Conservation (phyloP, 2,329 filamentous ascomycete species). For the Elsinoe perseae region DNA sequence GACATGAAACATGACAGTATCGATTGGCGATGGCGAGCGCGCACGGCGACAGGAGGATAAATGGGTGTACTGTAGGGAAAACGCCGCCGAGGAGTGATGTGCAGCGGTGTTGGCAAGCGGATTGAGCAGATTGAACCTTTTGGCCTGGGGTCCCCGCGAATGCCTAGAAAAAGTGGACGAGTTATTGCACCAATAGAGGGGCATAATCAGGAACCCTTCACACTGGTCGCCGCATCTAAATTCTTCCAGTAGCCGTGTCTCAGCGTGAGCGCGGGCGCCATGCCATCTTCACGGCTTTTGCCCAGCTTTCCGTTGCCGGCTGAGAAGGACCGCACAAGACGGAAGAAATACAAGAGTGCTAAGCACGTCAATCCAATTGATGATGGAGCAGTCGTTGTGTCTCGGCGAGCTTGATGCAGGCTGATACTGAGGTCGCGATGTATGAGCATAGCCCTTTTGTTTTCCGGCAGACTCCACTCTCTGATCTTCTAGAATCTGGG, state of each 20-base stretch:
- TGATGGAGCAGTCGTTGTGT: background rate
- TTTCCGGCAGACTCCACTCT: conserved; percentile 3
- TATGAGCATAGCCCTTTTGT: background rate
- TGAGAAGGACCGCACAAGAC: conserved; percentile 7
- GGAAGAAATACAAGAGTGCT: conserved; percentile 7
- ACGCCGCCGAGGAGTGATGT: conserved; percentile 4
- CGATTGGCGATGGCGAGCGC: conserved; percentile 5
- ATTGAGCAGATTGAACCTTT: background rate
- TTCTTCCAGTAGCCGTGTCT: conserved; percentile 12
- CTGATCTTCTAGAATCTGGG: background rate
- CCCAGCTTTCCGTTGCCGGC: conserved; percentile 2
- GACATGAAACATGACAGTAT: conserved; percentile 14
- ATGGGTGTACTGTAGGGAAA: conserved; percentile 9
- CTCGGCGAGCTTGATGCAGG: conserved; percentile 3
- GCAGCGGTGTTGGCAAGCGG: conserved; percentile 11
- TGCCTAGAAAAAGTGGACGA: conserved; percentile 8
- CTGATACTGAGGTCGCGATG: background rate
- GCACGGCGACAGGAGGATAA: conserved; percentile 14
- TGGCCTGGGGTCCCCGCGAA: conserved; percentile 7
- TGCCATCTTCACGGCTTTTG: background rate
- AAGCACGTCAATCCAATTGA: conserved; percentile 9
- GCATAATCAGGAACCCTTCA: background rate
- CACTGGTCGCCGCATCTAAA: conserved; percentile 8
- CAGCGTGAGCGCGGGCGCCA: background rate
- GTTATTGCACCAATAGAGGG: conserved; percentile 8